Base-by-base conservation (phyloP, 495 filamentous ascomycete genomes). In the Monascus purpureus region DNA sequence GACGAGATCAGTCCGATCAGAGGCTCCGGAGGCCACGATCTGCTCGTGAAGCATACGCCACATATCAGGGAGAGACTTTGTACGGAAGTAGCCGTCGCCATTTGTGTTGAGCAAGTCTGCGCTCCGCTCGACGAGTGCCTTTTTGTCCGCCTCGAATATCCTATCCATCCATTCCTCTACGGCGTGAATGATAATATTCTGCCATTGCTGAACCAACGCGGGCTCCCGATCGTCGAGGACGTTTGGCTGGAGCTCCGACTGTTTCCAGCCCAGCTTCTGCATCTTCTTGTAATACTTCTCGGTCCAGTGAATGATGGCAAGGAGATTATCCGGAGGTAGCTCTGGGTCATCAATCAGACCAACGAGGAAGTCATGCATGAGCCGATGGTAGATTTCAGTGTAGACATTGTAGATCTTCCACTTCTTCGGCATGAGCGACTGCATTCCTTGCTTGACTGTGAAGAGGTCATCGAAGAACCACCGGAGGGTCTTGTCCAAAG, bases 381-480 rank as follows among this genome's bases (percentile, higher is more conserved):
- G 67, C 35, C 70, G 67, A 55, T 96, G 90, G 47, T 95, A 99
- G 36, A 92, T 86, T 39, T 78, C 69, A 17, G 74, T 73, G 53
- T 92, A 95, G 12, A 82, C 92, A 49, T 76, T 72, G 60, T 87
- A 86, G 30, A 96, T 93, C 57, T 81, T 88, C 90, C 90, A 99
- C 46, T 92, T 93, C 58, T 90, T 93, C 16, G 90, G 90, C 68
- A 94, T 83, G 31, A 99, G 60, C 22, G 67, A 66, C 29, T 78
- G 70, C 77, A 99, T 92, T 42, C 90, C 87, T 30, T 86, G 63
- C 59, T 84, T 78, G 35, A 94, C 87, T 0, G 82, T 80, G 49
- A 82, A 87, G 1, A 99, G 71, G 47, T 99, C 88, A 54, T 94
- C 93, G 67, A 96, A 99, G 56, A 75, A 96, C 90, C 92, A 99